These are phyloP conservation scores for Hypoxylon trugodes DNA, from an alignment of 495 filamentous ascomycete species.

Conservation along the genomic window DNA sequence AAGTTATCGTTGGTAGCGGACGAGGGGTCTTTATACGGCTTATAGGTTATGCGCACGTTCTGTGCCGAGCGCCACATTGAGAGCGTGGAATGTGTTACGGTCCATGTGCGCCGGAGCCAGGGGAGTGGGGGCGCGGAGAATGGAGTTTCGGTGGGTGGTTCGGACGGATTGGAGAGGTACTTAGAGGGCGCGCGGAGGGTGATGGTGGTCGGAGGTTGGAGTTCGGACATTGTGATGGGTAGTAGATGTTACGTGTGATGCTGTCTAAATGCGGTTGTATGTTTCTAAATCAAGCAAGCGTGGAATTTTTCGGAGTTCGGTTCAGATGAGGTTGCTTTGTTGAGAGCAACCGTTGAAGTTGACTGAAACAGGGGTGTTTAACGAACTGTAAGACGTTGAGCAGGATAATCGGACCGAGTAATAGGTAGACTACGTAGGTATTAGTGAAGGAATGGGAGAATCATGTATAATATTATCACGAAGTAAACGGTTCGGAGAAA, in stretches of 20 bases:
- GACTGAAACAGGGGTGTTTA: too few relatives aligned
- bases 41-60: conserved; percentile 81
- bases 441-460: too few relatives aligned
- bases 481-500: background rate
- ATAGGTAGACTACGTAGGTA: too few relatives aligned
- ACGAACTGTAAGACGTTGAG: too few relatives aligned
- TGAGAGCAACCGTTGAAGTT: too few relatives aligned
- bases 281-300: too few relatives aligned
- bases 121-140: conserved; percentile 62
- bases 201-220: conserved; percentile 26
- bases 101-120: conserved; percentile 74
- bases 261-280: too few relatives aligned
- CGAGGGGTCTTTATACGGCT: conserved; percentile 47
- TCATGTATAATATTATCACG: too few relatives aligned
- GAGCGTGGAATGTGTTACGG: conserved; percentile 78
- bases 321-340: too few relatives aligned
- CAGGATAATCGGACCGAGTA: too few relatives aligned
- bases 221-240: conserved; percentile 29
- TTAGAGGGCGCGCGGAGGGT: conserved; percentile 56
- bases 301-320: too few relatives aligned
- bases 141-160: conserved; percentile 35
- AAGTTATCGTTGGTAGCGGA: conserved; percentile 67
- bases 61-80: conserved; percentile 75
- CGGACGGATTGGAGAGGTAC: conserved; percentile 43
- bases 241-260: too few relatives aligned